phyloP scores from a whole-genome alignment of 2,329 filamentous ascomycete species.

The Trichoderma lentiforme region DNA sequence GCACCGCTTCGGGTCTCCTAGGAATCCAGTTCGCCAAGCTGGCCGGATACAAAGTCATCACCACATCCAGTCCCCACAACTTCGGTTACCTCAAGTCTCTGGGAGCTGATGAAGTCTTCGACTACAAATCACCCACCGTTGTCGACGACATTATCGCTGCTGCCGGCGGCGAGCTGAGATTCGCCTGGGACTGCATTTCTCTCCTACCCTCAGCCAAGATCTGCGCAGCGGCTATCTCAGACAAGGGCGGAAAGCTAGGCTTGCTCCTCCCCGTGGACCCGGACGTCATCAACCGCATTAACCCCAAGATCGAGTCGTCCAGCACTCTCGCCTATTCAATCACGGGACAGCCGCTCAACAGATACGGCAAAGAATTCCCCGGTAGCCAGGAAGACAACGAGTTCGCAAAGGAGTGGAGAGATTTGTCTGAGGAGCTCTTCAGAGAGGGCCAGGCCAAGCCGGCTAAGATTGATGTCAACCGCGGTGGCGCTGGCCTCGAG shows the following conservation, averaged over 20 bases:
- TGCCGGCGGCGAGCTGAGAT: conserved; percentile 19
- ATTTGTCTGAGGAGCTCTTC: conserved; percentile 32
- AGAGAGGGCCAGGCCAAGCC: conserved; percentile 37
- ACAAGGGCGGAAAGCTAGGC: conserved; percentile 37
- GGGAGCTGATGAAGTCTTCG: conserved; percentile 46
- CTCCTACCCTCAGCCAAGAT: conserved; percentile 22
- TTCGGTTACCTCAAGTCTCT: conserved; percentile 36
- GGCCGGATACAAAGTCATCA: conserved; percentile 39
- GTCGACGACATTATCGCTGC: conserved; percentile 26
- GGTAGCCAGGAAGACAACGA: conserved; percentile 30
- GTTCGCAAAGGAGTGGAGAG: conserved; percentile 38
- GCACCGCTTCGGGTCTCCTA: conserved; percentile 55
- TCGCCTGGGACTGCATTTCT: conserved; percentile 15
- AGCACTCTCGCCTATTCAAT: conserved; percentile 40
- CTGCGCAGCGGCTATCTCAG: conserved; percentile 30
- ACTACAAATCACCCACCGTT: conserved; percentile 38
- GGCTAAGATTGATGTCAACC: conserved; percentile 30
- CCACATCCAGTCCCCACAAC: conserved; percentile 39
- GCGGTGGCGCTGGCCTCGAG: conserved; percentile 20
- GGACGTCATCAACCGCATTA: conserved; percentile 26
- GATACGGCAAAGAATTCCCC: conserved; percentile 24
- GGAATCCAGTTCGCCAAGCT: conserved; percentile 43
- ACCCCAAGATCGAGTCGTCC: conserved; percentile 33
- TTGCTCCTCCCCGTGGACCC: conserved; percentile 36
- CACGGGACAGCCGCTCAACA: conserved; percentile 34